Evolutionary conservation across 345 rosid genomes (phyloP), one percentile per base, ranked within the genome.

Genomic region (Euphorbia tirucalli): DNA sequence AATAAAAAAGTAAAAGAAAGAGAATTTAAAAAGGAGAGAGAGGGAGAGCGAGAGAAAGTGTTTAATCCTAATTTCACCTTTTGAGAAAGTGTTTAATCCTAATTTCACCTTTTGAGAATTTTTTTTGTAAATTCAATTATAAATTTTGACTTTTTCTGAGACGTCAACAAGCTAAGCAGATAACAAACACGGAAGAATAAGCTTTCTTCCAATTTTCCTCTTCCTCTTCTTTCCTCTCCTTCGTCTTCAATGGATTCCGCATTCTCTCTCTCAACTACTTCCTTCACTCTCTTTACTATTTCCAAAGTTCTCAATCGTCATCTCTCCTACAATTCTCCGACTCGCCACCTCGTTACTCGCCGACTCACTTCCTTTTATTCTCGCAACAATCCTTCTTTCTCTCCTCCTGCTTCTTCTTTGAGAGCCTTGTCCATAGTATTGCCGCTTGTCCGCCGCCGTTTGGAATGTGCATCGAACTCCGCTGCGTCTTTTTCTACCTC

Each of bases 241-340:
- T 18, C 16, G 19, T 39, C 39, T 11, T 11, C 41, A 39, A 86
- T 90, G 95, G 92, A 85, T 71, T 75, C 84, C n/a, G 43, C 82
- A 11, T 4, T 82, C 68, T 41, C 85, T 49, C 13, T 81, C 55
- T 61, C 94, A 27, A 48, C 82, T 4, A 66, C 74, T 10, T 68
- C 81, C 1, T 57, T 82, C 48, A 70, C 88, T 68, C 68, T 83
- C 74, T 82, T 84, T 76, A 79, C 90, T 43, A 69, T 88, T 18
- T 82, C 93, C 66, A 87, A 74, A 73, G 86, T 87, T 57, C 82
- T 87, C 8, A 83, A 82, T 71, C 85, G 78, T 63, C 88, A 79
- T 57, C 66, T 88, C 22, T 57, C 75, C 72, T 50, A 39, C 61
- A 72, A 62, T 32, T 2, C 69, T 6, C 48, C 50, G 16, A 61